These are phyloP conservation scores for Stachybotrys elegans DNA, from an alignment of 2,329 filamentous ascomycete genomes.

Conservation along the genomic window DNA sequence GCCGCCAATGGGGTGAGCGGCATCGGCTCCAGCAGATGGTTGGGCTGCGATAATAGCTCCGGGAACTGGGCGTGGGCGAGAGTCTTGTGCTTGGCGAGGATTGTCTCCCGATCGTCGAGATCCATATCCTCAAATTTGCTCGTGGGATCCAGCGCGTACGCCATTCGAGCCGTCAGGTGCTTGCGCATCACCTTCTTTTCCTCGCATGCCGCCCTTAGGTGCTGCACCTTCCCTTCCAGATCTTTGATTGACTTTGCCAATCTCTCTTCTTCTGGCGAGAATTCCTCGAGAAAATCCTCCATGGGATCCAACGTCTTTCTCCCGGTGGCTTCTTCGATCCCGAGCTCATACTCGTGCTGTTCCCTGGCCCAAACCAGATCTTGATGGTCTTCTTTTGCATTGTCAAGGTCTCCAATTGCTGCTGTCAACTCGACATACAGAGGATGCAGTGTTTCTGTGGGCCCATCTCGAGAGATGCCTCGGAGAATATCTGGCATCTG, in stretches of 20 bases:
- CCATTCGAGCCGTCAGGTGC: constrained; percentile 32
- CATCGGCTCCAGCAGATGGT: constrained; percentile 33
- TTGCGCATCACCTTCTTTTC: constrained; percentile 36
- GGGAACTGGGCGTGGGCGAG: constrained; percentile 37
- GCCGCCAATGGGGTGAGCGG: constrained; percentile 37
- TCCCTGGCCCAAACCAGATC: constrained; percentile 37
- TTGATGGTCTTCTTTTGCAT: constrained; percentile 40
- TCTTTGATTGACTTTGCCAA: constrained; percentile 27
- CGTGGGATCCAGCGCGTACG: constrained; percentile 32
- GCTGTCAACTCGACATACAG: constrained; percentile 39
- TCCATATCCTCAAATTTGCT: constrained; percentile 35
- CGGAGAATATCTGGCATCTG: constrained; percentile 26
- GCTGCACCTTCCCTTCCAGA: constrained; percentile 25
- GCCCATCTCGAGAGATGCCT: constrained; percentile 28
- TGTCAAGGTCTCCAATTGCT: constrained; percentile 38
- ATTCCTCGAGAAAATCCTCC: constrained; percentile 39
- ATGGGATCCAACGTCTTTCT: constrained; percentile 29
- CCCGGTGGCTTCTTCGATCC: constrained; percentile 22
- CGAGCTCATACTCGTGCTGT: constrained; percentile 30
- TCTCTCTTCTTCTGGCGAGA: constrained; percentile 27
- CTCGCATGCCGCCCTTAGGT: constrained; percentile 34
- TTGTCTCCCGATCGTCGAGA: constrained; percentile 25
- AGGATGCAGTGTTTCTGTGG: constrained; percentile 39
- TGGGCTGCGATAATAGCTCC: constrained; percentile 43
- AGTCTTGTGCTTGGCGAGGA: constrained; percentile 15